These are phyloP conservation scores for Mollisiaceae sp. DNA, from an alignment of 2,329 filamentous ascomycete species.

Conservation along the genomic window DNA sequence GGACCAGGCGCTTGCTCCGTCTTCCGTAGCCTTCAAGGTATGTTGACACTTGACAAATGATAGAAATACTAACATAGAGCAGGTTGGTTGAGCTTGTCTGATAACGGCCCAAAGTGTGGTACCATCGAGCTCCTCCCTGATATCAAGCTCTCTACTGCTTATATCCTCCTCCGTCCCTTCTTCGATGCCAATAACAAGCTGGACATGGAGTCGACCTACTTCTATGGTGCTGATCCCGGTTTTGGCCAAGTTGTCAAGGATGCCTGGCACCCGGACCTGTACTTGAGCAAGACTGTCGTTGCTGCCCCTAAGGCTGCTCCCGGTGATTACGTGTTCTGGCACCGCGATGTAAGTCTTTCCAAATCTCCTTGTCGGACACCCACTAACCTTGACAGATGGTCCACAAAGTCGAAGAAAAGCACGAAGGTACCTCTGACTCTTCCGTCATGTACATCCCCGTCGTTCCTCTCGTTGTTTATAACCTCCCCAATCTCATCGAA, in stretches of 20 bases:
- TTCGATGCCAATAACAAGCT: slow-evolving; percentile 17
- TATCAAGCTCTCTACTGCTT: slow-evolving; percentile 21
- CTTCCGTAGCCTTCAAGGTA: slow-evolving; percentile 21
- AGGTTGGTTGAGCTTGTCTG: slow-evolving; percentile 22
- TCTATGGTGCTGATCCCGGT: slow-evolving; percentile 22
- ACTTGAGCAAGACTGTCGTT: slow-evolving; percentile 18
- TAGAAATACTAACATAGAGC: not conserved
- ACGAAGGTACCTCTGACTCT: slow-evolving; percentile 19
- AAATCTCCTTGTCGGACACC: too few species aligned
- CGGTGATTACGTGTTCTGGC: slow-evolving; percentile 23
- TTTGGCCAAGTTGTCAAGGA: slow-evolving; percentile 19
- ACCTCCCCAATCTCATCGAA: slow-evolving; percentile 70
- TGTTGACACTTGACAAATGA: not conserved
- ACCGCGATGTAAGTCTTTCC: slow-evolving; percentile 14
- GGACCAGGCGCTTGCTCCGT: slow-evolving; percentile 22
- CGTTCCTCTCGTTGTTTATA: slow-evolving; percentile 76
- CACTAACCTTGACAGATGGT: slow-evolving; percentile 13
- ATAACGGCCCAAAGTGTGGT: slow-evolving; percentile 19
- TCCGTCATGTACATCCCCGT: slow-evolving; percentile 51
- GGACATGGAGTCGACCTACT: slow-evolving; percentile 23
- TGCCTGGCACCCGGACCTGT: slow-evolving; percentile 17
- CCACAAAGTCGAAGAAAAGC: slow-evolving; percentile 19
- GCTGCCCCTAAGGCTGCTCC: slow-evolving; percentile 18
- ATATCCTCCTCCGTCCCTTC: slow-evolving; percentile 21
- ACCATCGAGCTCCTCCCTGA: slow-evolving; percentile 19